Evolutionary conservation across 2,329 filamentous ascomycete species (phyloP).

Genomic region (Aureobasidium subglaciale): DNA sequence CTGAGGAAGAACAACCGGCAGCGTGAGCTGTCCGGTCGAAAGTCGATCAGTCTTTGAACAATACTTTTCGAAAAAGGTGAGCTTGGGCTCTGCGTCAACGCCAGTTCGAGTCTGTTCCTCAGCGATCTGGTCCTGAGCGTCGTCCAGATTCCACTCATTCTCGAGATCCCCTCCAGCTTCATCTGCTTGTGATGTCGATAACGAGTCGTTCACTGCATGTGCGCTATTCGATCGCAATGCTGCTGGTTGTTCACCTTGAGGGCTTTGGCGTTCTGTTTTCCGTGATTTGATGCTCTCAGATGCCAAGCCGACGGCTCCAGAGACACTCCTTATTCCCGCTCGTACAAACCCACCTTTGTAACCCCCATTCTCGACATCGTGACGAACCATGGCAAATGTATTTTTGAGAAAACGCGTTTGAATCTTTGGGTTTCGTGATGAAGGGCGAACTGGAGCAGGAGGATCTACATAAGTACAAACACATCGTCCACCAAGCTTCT

Average conservation of each 20-base stretch:
- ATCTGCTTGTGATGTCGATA: background rate
- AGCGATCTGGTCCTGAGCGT: slow-evolving; percentile 8
- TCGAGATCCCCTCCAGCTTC: background rate
- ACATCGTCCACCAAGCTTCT: background rate
- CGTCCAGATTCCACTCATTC: slow-evolving; percentile 9
- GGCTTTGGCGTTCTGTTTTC: background rate
- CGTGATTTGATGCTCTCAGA: slow-evolving; percentile 1
- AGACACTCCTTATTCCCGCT: background rate
- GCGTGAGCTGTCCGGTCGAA: background rate
- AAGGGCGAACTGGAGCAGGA: too few relatives aligned
- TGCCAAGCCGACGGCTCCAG: background rate
- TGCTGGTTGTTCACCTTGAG: background rate
- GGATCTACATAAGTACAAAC: background rate
- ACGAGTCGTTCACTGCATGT: background rate
- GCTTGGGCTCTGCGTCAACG: background rate
- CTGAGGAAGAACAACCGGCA: background rate
- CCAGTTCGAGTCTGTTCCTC: background rate
- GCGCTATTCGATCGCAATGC: background rate
- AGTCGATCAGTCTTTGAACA: background rate
- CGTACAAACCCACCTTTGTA: slow-evolving; percentile 3
- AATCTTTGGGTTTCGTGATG: background rate
- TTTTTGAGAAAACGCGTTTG: background rate
- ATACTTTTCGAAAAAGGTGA: background rate
- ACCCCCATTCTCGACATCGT: background rate
- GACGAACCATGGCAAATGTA: background rate